Evolutionary conservation across 2,329 filamentous ascomycete species (phyloP), one percentile per base, ranked within the genome.

Genomic region (Botrytis fabae): DNA sequence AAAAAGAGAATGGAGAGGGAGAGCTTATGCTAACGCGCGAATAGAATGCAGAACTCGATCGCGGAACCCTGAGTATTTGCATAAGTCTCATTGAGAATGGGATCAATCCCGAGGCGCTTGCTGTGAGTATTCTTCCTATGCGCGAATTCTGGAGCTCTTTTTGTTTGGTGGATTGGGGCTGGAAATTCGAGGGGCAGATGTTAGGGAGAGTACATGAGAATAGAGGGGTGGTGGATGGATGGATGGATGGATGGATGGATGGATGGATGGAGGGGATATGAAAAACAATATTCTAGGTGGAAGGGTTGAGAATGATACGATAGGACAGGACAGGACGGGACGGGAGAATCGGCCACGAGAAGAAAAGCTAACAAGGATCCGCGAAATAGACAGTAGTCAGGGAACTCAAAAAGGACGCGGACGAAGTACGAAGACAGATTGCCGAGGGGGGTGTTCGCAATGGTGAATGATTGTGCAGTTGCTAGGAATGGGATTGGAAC

Each of bases 51-150:
- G 90, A 97, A 76, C 90, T 99, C 63, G 95, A 98, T 82, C 91
- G 95, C 46, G 92, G 94, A 71, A 94, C 95, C 32, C 86, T 99
- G 28, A 97, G 95, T 4, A 93, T 98, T 75, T 99, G 96, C 83
- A 95, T 98, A 74, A 97, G 94, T 71, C 88, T 99, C 82, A 97
- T 99, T 78, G 96, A 99, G 83, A 97, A 97, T 80, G 96, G 96
- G 22, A 94, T 98, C 44, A 97, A 97, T 80, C 96, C 96, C 0
- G 95, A 98, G 82, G 96, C 95, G 1, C 85, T 99, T 46, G 95
- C 95, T 38, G 96, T 98, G 87, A 80, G 93, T 78, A 1, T 10
- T 59, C 48, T 16, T 40, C 16, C 8, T 32, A 22, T 16, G 18
- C 2, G 12, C 4, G 63, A 20, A 25, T 18, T 57, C 48, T 28